Conservation (phyloP, 2,329 filamentous ascomycete genomes). For the Ophioceras dolichostomum region DNA sequence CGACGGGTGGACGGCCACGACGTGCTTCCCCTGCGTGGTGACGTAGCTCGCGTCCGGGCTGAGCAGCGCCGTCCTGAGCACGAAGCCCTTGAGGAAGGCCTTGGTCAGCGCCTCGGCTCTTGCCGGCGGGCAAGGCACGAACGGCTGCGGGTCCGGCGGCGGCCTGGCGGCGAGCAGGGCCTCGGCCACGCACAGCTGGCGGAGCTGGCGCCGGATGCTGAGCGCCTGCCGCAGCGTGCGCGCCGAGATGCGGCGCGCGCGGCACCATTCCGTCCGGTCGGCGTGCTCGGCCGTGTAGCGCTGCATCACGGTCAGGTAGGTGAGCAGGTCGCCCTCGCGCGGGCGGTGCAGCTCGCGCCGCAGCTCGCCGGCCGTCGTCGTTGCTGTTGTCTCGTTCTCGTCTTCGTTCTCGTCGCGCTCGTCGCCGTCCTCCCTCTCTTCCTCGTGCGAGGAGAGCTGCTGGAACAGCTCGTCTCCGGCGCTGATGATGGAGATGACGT, state of each 20-base stretch:
- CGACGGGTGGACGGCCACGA: conserved; percentile 49
- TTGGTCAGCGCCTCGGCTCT: conserved; percentile 40
- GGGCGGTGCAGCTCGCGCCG: conserved; percentile 43
- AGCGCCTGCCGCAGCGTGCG: conserved; percentile 52
- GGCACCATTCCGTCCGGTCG: conserved; percentile 46
- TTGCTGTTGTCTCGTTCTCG: too few species aligned
- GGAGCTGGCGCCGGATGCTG: conserved; percentile 49
- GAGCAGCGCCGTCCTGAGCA: conserved; percentile 46
- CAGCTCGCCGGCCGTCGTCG: conserved; percentile 33
- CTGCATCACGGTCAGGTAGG: conserved; percentile 51
- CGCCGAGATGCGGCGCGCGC: conserved; percentile 39
- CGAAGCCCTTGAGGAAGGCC: conserved; percentile 51
- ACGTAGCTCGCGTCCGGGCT: conserved; percentile 49
- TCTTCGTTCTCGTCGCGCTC: too few species aligned
- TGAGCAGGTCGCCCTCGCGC: conserved; percentile 53
- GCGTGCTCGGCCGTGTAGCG: conserved; percentile 42
- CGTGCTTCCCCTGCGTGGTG: conserved; percentile 46
- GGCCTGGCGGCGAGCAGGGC: conserved; percentile 33
- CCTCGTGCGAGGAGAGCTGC: conserved; percentile 45
- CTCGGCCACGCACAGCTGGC: conserved; percentile 39
- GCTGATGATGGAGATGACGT: conserved; percentile 60
- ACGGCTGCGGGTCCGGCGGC: conserved; percentile 41
- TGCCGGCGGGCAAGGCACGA: conserved; percentile 40
- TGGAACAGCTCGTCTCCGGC: conserved; percentile 52
- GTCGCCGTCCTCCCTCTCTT: conserved; percentile 38